Evolutionary conservation across 2,329 filamentous ascomycete species (phyloP).

Genomic region (Colletotrichum sojae): DNA sequence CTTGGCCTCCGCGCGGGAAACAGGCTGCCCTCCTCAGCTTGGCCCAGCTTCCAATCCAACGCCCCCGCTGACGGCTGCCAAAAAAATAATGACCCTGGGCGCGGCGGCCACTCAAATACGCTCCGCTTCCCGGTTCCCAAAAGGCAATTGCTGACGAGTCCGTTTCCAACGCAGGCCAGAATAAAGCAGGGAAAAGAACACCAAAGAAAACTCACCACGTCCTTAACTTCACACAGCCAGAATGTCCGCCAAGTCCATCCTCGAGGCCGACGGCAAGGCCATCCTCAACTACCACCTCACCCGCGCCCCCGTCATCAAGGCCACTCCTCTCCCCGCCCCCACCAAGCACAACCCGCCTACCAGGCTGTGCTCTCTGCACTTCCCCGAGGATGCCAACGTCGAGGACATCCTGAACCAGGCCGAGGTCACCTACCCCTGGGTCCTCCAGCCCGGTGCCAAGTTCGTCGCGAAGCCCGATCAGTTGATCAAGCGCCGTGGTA

Average conservation of each 20-base stretch:
- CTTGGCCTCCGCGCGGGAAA: constrained; percentile 18
- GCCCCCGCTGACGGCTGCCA: constrained; percentile 15
- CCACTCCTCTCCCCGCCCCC: constrained; percentile 87
- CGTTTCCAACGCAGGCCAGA: constrained; percentile 5
- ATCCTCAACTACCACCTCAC: constrained; percentile 99
- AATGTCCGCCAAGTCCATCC: constrained; percentile 86
- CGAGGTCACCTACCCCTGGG: constrained; percentile 97
- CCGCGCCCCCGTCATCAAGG: constrained; percentile 96
- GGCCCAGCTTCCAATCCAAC: constrained; percentile 9
- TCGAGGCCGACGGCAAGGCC: constrained; percentile 99
- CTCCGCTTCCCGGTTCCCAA: constrained; percentile 3
- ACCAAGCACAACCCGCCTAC: constrained; percentile 92
- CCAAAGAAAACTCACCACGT: constrained; percentile 32
- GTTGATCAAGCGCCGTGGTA: constrained; percentile 99
- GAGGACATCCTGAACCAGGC: constrained; percentile 92
- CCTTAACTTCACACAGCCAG: constrained; percentile 43
- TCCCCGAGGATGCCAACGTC: constrained; percentile 88
- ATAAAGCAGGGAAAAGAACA: constrained; percentile 35
- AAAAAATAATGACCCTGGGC: not conserved
- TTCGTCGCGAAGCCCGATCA: constrained; percentile 99
- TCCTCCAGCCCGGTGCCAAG: constrained; percentile 85
- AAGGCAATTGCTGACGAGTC: constrained; percentile 25
- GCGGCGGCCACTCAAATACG: constrained; percentile 13
- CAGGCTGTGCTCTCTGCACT: constrained; percentile 92
- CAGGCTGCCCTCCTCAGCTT: constrained; percentile 6